A percentile compares a stretch with the other conserved stretches of the same genome.
These are phyloP conservation scores for Physcomitrium patens DNA, from an alignment of 225 moss, liverwort and hornwort species.

Conservation along the genomic window DNA sequence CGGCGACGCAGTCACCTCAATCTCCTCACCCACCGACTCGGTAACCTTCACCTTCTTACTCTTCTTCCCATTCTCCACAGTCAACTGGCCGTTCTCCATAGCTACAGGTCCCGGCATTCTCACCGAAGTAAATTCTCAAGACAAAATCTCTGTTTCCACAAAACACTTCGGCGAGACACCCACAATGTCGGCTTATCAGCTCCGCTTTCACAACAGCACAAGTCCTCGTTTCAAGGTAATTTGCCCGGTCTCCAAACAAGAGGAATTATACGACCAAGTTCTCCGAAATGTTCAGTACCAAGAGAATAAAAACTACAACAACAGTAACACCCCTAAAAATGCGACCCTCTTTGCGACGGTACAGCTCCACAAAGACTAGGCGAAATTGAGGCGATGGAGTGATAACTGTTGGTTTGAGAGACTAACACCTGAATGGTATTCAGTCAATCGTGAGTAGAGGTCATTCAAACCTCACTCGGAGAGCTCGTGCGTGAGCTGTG, in stretches of 20 bases:
- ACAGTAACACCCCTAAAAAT: too few species aligned
- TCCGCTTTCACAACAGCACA: too few species aligned
- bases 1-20: constrained; percentile 29
- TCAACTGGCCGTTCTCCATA: constrained; percentile 54
- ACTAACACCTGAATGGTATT: neutral
- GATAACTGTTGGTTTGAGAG: neutral
- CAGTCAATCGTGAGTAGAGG: neutral
- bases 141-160: neutral
- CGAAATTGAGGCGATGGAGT: neutral
- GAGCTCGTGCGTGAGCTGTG: constrained; percentile 26
- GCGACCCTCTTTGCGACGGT: constrained; percentile 22
- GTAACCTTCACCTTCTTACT: constrained; percentile 38
- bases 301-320: neutral
- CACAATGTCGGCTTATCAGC: too few species aligned
- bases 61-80: constrained; percentile 46
- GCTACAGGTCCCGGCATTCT: constrained; percentile 73
- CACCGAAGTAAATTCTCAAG: neutral
- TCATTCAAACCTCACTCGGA: constrained; percentile 33
- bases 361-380: constrained; percentile 33
- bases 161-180: too few species aligned
- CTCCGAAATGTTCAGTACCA: neutral
- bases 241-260: neutral
- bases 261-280: neutral
- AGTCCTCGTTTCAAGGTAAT: neutral
- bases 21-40: constrained; percentile 33